These are phyloP conservation scores for Agaricus sinodeliciosus DNA, from an alignment of 768 basidiomycete species.

Conservation along the genomic window DNA sequence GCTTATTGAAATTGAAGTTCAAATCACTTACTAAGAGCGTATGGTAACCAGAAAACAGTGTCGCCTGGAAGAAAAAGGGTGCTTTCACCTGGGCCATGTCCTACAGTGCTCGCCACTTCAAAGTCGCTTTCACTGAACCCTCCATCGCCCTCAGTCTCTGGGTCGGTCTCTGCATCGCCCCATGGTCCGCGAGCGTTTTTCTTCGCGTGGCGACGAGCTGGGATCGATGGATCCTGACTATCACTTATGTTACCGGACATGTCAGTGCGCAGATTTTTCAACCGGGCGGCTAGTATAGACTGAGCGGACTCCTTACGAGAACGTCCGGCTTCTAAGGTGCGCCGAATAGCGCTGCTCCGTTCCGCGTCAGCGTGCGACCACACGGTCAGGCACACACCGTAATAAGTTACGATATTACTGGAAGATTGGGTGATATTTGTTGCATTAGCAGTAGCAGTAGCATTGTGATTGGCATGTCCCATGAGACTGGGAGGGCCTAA, in stretches of 20 bases:
- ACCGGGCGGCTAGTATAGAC: conserved; percentile 58
- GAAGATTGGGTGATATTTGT: conserved; percentile 25
- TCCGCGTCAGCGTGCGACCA: conserved; percentile 95
- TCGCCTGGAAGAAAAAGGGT: conserved; percentile 85
- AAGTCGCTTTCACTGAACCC: conserved; percentile 84
- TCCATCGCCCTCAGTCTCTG: conserved; percentile 68
- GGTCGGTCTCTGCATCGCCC: conserved; percentile 69
- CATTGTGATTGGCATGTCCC: conserved; percentile 33
- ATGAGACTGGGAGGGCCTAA: conserved; percentile 72
- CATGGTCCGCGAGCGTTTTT: conserved; percentile 63
- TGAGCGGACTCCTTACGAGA: conserved; percentile 77
- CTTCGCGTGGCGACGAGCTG: conserved; percentile 50
- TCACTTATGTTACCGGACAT: conserved; percentile 36
- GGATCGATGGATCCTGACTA: conserved; percentile 46
- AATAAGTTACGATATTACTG: conserved; percentile 60
- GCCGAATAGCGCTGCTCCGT: conserved; percentile 76
- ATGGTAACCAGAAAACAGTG: conserved; percentile 93
- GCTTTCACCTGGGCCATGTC: conserved; percentile 81
- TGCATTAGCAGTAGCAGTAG: conserved; percentile 25
- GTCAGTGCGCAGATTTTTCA: conserved; percentile 59
- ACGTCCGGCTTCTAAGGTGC: conserved; percentile 73
- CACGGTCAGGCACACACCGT: conserved; percentile 90
- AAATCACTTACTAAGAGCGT: conserved; percentile 68
- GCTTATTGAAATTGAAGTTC: conserved; percentile 9
- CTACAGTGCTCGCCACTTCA: conserved; percentile 73